Conservation (phyloP, 192 early-diverging fungal species). For the Gamsiella multidivaricata region DNA sequence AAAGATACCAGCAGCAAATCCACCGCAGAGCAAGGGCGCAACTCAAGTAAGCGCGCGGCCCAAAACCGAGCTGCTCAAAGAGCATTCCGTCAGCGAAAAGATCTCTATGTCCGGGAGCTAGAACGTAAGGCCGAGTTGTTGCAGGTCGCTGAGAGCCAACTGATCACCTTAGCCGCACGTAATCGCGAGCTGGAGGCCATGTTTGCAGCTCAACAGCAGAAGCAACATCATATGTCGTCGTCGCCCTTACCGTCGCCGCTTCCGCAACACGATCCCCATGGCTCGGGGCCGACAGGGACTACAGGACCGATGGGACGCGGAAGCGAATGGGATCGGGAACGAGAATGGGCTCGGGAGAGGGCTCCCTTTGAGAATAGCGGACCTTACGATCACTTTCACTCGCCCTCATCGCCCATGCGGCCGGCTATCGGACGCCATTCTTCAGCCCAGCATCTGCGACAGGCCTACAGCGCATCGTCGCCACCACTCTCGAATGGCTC, state of each 20-base stretch:
- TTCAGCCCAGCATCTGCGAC: slow-evolving; percentile 37
- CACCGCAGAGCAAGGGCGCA: slow-evolving; percentile 30
- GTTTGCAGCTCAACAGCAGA: slow-evolving; percentile 5
- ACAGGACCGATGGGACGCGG: slow-evolving; percentile 8
- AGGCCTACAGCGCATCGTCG: slow-evolving; percentile 32
- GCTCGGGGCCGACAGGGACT: neutral
- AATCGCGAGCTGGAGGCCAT: slow-evolving; percentile 27
- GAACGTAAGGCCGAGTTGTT: slow-evolving; percentile 72
- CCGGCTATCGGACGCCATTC: slow-evolving; percentile 32
- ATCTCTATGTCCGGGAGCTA: slow-evolving; percentile 82
- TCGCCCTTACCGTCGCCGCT: slow-evolving; percentile 23
- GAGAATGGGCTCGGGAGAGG: slow-evolving; percentile 25
- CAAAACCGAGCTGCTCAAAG: slow-evolving; percentile 94
- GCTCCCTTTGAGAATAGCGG: slow-evolving; percentile 8
- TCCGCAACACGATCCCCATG: slow-evolving; percentile 1
- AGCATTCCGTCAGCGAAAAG: slow-evolving; percentile 88
- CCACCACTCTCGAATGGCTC: slow-evolving; percentile 33
- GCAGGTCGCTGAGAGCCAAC: slow-evolving; percentile 19
- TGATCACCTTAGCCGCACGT: slow-evolving; percentile 17
- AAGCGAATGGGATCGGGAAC: slow-evolving; percentile 33
- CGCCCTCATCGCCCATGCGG: slow-evolving; percentile 11
- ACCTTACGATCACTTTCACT: slow-evolving; percentile 20
- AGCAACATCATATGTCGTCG: neutral
- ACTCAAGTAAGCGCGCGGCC: slow-evolving; percentile 77
- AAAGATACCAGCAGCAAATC: slow-evolving; percentile 14